These are phyloP conservation scores for Ophiobolus disseminans DNA, from an alignment of 2,329 filamentous ascomycete genomes.

Conservation along the genomic window DNA sequence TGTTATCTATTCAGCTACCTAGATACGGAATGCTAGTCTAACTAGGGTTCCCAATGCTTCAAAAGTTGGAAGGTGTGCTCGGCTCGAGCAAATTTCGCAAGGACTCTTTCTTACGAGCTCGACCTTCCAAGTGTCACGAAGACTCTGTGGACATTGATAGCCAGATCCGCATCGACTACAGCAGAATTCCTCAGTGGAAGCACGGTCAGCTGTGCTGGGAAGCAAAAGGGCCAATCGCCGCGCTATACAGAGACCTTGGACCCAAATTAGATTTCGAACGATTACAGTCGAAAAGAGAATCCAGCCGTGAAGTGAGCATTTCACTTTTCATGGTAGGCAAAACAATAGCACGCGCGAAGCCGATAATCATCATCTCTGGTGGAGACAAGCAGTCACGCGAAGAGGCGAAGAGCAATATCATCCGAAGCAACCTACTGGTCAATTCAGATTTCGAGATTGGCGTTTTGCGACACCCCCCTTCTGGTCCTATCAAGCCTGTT, in stretches of 20 bases:
- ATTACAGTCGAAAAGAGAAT: slow-evolving; percentile 4
- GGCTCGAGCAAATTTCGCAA: not conserved
- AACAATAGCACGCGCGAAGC: not conserved
- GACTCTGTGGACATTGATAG: not conserved
- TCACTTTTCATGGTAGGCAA: slow-evolving; percentile 18
- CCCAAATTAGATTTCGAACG: slow-evolving; percentile 4
- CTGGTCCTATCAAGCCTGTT: slow-evolving; percentile 1
- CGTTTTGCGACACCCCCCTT: not conserved
- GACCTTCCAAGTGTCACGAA: not conserved
- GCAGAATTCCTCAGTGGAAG: not conserved
- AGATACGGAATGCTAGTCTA: not conserved
- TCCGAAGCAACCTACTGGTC: not conserved
- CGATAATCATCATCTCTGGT: slow-evolving; percentile 8
- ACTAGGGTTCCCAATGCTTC: not conserved
- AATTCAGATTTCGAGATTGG: not conserved
- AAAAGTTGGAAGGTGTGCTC: not conserved
- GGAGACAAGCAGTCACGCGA: slow-evolving; percentile 2
- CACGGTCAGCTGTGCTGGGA: slow-evolving; percentile 7
- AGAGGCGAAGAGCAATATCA: slow-evolving; percentile 2
- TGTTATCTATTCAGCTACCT: not conserved
- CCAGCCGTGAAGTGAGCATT: slow-evolving; percentile 4
- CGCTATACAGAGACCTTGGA: slow-evolving; percentile 1
- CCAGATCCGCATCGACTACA: not conserved
- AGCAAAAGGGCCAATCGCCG: slow-evolving; percentile 1
- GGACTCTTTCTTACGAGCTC: not conserved